A percentile compares a stretch with the other conserved stretches of the same genome.
Evolutionary conservation across 2,329 filamentous ascomycete genomes (phyloP).

Genomic region (Capronia americana): DNA sequence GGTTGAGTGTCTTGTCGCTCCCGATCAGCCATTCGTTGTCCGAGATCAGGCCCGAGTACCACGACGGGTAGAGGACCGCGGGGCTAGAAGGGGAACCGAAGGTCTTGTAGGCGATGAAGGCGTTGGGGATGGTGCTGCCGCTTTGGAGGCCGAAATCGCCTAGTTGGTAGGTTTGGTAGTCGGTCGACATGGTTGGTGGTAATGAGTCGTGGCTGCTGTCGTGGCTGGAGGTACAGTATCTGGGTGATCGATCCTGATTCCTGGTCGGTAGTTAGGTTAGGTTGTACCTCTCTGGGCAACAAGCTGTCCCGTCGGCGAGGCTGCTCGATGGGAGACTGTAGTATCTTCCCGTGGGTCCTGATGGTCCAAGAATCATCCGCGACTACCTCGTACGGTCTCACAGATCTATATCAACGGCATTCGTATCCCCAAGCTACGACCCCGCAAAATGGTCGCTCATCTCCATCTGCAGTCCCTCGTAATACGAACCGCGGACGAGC

Average conservation of each 20-base stretch:
- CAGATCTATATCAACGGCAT: background rate
- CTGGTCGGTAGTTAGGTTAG: too few relatives aligned
- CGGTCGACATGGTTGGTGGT: slow-evolving; percentile 35
- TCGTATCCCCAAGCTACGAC: background rate
- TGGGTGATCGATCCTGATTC: background rate
- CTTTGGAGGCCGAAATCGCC: slow-evolving; percentile 72
- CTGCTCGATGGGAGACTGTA: too few relatives aligned
- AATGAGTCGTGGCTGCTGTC: slow-evolving; percentile 20
- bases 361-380: background rate
- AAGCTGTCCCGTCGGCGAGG: too few relatives aligned
- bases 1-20: slow-evolving; percentile 67
- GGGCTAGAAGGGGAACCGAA: slow-evolving; percentile 69
- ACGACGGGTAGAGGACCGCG: slow-evolving; percentile 76
- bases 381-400: too few relatives aligned
- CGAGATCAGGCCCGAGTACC: slow-evolving; percentile 72
- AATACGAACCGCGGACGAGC: background rate
- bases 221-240: too few relatives aligned
- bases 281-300: too few relatives aligned
- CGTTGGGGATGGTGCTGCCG: slow-evolving; percentile 66
- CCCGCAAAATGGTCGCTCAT: background rate
- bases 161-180: slow-evolving; percentile 62
- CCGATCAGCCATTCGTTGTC: slow-evolving; percentile 80
- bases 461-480: slow-evolving; percentile 1
- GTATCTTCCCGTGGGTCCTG: too few relatives aligned
- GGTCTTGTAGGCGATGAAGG: slow-evolving; percentile 78